Base-by-base conservation (phyloP, 768 basidiomycete species). In the Tricholoma flavovirens region DNA sequence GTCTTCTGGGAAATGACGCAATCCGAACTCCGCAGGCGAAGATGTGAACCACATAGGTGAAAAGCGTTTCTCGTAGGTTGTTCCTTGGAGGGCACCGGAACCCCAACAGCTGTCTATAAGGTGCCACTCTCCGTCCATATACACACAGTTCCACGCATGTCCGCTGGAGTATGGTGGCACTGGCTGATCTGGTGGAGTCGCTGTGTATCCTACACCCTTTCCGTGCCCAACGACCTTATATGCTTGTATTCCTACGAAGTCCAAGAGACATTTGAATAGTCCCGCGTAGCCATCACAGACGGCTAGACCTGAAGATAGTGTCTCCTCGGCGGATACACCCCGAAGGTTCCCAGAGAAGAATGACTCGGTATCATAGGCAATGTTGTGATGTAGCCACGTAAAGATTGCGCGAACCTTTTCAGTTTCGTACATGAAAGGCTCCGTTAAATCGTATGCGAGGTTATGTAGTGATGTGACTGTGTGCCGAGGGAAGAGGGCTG, bases 271-370 rank as follows among this genome's bases (percentile, higher is more conserved):
- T 46, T 67, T 60, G 60, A 77, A 80, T 24, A 80, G 60, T 3
- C 75, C 76, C 3, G 77, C 75, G 59, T 78, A 79, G 15, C 79
- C 79, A 51, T 77, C 77, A 57, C 79, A 80, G 9, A 79, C 77
- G 30, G 78, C 79, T 4, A 78, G 64, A 3, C 79, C 79, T 22
- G 75, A 73, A 1, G 63, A 61, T 0, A 79, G 64, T 8, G 74
- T 76, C 6, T 71, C 68, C 45, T 73, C 71, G 15, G 76, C 67
- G 2, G 76, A 74, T 1, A 71, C 62, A 36, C 62, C 53, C 53
- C 66, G 62, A 48, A 79, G 43, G 54, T 75, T 75, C 26, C 75
- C 75, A 6, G 75, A 71, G 56, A 79, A 72, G 64, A 80, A 79
- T 12, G 73, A 57, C 21, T 69, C 68, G 24, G 70, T 60, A 59